Base-by-base conservation (phyloP, 192 early-diverging fungal genomes). In the Coemansia asiatica region DNA sequence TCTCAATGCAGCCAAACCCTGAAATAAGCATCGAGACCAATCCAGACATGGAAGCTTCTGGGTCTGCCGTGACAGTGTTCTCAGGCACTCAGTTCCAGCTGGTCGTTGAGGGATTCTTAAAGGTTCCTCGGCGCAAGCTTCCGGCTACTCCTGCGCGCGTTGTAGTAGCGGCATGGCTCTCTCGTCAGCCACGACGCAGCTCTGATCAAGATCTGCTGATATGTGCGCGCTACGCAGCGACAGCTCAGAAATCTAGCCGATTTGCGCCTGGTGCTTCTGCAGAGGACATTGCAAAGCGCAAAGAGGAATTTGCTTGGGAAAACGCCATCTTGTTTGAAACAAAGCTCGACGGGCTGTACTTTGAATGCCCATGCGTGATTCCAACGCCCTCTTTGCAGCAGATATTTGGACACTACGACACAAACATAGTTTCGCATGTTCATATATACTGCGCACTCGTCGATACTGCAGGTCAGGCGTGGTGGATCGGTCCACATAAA, bases 31-130 rank as follows among this genome's bases (percentile, higher is more conserved):
- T 76, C 48, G 70, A 73, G 31, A 74, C 79, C 5, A 70, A 65
- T 8, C 79, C 79, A 0, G 57, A 70, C 29, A 36, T 82, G 21
- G 74, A 70, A 2, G 40, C 31, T 10, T 56, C 27, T 22, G 64
- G 31, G 19, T 36, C 70, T 0, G 12, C 68, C 5, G 55, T 70
- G 13, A 54, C 69, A 8, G 74, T 76, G 33, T 59, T 61, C 28
- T 67, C 79, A 2, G 74, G 74, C 1, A 74, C 67, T 49, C 70
- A 82, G 68, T 70, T 82, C 19, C 70, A 82, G 12, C 61, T 76
- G 54, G 66, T 56, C 19, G 65, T 74, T 3, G 79, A 82, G 31
- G 79, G 79, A 19, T 82, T 82, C 65, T 5, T 82, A 26, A 63
- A 63, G 28, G 22, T 71, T 22, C 67, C 79, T 0, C 54, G 27